Conservation (phyloP, 257 asterid species). For the Solanum pimpinellifolium region DNA sequence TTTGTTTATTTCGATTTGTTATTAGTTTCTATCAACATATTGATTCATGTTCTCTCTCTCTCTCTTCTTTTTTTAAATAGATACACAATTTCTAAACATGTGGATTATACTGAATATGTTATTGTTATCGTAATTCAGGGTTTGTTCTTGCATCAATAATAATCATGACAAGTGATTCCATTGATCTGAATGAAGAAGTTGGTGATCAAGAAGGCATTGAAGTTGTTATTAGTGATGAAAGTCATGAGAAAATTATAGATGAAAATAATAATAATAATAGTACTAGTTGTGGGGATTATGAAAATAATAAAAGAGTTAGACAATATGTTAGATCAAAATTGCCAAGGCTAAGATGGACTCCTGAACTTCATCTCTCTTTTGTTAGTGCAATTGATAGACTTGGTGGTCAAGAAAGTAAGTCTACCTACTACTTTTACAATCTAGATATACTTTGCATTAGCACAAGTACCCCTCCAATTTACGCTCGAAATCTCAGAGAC, state of each 20-base stretch:
- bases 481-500: no score
- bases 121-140: background rate
- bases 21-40: background rate
- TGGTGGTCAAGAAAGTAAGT: constrained; percentile 98
- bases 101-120: background rate
- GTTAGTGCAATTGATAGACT: constrained; percentile 76
- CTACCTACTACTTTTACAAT: background rate
- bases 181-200: constrained; percentile 59
- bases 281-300: constrained; percentile 2
- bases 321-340: constrained; percentile 67
- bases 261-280: background rate
- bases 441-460: background rate
- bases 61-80: background rate
- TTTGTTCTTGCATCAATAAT: background rate
- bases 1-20: background rate
- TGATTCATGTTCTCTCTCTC: background rate
- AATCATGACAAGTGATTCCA: background rate
- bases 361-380: constrained; percentile 79
- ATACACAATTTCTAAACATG: background rate
- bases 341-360: constrained; percentile 98
- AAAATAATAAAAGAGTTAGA: constrained; percentile 22
- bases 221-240: constrained; percentile 2
- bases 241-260: background rate
- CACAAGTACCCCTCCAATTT: rapidly evolving
- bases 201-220: constrained; percentile 17